Evolutionary conservation across 352 stramenopile species (phyloP).

Genomic region (Pythium dissimile): DNA sequence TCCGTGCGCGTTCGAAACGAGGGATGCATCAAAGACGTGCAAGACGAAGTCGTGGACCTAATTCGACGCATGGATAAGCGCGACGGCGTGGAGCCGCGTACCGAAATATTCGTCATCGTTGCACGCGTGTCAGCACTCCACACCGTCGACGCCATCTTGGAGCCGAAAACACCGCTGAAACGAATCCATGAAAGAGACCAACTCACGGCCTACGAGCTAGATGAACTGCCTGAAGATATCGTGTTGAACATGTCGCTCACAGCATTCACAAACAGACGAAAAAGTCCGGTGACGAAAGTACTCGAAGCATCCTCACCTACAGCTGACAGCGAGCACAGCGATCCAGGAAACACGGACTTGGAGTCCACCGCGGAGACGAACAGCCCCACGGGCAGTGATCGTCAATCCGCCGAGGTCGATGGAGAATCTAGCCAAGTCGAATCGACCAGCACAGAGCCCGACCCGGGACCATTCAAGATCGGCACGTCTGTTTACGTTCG

Average conservation of each 20-base stretch:
- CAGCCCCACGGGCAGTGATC: constrained; percentile 11
- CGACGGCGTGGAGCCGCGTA: constrained; percentile 8
- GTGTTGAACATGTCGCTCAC: neutral
- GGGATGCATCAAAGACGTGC: constrained; percentile 59
- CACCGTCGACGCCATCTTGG: constrained; percentile 64
- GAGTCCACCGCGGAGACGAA: constrained; percentile 5
- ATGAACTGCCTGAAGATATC: constrained; percentile 22
- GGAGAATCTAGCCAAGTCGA: no score
- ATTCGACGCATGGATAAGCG: constrained; percentile 31
- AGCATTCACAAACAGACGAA: neutral
- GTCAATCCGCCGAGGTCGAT: constrained; percentile 5
- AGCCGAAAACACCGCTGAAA: constrained; percentile 51
- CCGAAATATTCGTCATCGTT: constrained; percentile 38
- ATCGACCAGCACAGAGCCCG: neutral
- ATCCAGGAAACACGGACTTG: neutral
- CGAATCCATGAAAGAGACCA: constrained; percentile 80
- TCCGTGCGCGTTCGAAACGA: constrained; percentile 66
- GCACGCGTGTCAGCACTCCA: constrained; percentile 54
- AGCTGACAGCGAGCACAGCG: constrained; percentile 14
- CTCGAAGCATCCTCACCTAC: constrained; percentile 2
- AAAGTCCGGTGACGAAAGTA: neutral
- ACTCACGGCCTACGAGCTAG: constrained; percentile 66
- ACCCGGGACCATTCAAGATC: constrained; percentile 25
- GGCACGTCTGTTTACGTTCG: constrained; percentile 61
- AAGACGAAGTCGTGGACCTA: constrained; percentile 48